Evolutionary conservation across 768 basidiomycete genomes (phyloP), one percentile per base, ranked within the genome.

Genomic region (Lactarius tabidus): DNA sequence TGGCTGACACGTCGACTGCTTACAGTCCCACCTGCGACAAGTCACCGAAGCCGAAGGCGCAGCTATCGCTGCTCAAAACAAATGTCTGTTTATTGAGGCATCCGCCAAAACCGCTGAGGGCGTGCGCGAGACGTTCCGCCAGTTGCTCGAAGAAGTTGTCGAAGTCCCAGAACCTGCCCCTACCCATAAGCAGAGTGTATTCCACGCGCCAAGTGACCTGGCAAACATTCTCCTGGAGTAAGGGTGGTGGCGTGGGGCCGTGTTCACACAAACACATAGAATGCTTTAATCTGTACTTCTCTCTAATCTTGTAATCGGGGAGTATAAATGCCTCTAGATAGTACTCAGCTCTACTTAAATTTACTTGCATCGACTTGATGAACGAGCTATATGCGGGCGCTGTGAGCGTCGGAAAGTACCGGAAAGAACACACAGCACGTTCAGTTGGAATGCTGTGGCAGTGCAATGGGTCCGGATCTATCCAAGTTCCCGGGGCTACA

Each of bases 21-120:
- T 15, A 6, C 14, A 95, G 92, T 93, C 95, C 72, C 90, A 89
- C 77, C 91, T 89, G 18, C 85, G 96, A 5, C 88, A 93, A 74
- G 95, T 98, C 1, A 74, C 90, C 0, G 85, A 84, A 3, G 77
- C 83, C 0, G 94, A 97, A 73, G 96, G 87, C 1, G 77, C 85
- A 61, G 82, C 82, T 1, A 96, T 95, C 68, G 96, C 96, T 0
- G 78, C 79, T n/a, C 82, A 89, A 29, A 91, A 94, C 83, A 83
- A 84, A 18, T 89, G 88, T 26, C 77, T 93, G 59, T 98, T 98
- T 77, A 78, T 97, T 41, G 95, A 98, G 77, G 86, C 92, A 1
- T 91, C 89, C 0, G 95, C 95, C 0, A 97, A 97, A 84, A 96
- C 93, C 0, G 84, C 88, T 12, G 80, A 90, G 0, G 89, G 89